Evolutionary conservation across 2,329 filamentous ascomycete species (phyloP).

Genomic region (Magnaporthiopsis rhizophila): DNA sequence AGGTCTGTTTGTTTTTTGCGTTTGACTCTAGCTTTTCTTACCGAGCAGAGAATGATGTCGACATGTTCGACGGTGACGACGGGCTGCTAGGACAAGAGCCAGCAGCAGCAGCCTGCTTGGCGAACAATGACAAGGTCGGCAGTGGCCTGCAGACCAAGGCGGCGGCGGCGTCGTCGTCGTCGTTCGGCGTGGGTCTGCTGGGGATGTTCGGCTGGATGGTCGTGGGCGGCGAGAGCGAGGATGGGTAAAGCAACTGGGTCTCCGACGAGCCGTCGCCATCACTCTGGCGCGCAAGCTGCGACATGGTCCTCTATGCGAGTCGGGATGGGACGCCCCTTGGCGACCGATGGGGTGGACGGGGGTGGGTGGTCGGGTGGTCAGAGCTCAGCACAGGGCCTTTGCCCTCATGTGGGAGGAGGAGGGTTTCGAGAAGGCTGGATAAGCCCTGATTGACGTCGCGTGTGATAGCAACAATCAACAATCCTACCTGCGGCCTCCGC

Average conservation of each 20-base stretch:
- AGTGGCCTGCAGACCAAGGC: not conserved
- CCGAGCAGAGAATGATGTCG: not conserved
- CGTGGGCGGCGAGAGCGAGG: conserved; percentile 9
- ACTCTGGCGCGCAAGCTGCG: conserved; percentile 42
- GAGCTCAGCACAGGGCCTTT: conserved; percentile 24
- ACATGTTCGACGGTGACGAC: not conserved
- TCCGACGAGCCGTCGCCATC: conserved; percentile 30
- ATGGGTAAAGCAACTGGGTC: conserved; percentile 17
- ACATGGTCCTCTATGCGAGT: conserved; percentile 40
- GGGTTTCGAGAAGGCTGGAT: conserved; percentile 32
- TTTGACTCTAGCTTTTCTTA: not conserved
- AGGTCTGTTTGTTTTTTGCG: not conserved
- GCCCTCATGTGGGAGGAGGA: conserved; percentile 14
- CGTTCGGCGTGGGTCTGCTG: not conserved
- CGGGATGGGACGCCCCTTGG: conserved; percentile 13
- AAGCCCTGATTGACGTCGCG: conserved; percentile 41
- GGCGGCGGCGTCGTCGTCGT: not conserved
- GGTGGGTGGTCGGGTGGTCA: conserved; percentile 22
- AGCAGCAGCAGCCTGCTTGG: not conserved
- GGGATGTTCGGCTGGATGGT: not conserved
- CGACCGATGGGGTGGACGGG: conserved; percentile 21
- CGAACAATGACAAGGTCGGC: no score
- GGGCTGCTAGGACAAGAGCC: not conserved
- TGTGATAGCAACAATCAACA: conserved; percentile 21
- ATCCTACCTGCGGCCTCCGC: conserved; percentile 7